Evolutionary conservation across 331 rosid genomes (phyloP), one percentile per base, ranked within the genome.

Genomic region (Quercus lobata): DNA sequence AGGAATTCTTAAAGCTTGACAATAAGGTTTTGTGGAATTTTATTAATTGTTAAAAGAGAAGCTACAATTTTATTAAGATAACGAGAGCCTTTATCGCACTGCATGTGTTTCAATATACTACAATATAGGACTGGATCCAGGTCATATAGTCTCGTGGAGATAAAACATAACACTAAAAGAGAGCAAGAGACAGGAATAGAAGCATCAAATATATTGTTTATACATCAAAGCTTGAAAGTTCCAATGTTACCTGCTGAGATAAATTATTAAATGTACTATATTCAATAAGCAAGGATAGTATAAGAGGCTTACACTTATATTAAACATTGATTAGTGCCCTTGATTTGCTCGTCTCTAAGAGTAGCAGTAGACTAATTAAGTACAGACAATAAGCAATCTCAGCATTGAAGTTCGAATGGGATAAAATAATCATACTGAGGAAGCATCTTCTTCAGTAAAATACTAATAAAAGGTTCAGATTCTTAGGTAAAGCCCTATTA

Each of bases 51-150:
- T 75, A 29, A 46, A 75, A 75, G 37, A 32, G 18, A 70, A 82
- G 60, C 53, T 55, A 15, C 44, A 41, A 77, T 69, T 77, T 73
- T 73, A 84, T 46, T 75, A 72, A 76, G 76, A 69, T 60, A 71
- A 73, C 71, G 78, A 71, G 84, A 81, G 69, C 71, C 61, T 41
- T 82, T 79, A 84, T 76, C 65, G 82, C 78, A 78, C n/a, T 74
- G 80, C 88, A 71, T 81, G 90, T 53, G 74, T 19, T 66, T 76
- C 72, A 77, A 72, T 78, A 79, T 66, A 72, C 57, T 75, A 84
- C 76, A 73, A 56, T 65, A 78, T 34, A 76, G 78, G 74, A 90
- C 87, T 87, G 91, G 90, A 92, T 90, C 93, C 93, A 90, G 96
- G 89, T 87, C 91, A 89, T 75, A 35, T 56, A 56, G 83, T 80